Conservation (phyloP, 1,284 basidiomycete genomes). For the Anthracocystis panici-leucophaei region DNA sequence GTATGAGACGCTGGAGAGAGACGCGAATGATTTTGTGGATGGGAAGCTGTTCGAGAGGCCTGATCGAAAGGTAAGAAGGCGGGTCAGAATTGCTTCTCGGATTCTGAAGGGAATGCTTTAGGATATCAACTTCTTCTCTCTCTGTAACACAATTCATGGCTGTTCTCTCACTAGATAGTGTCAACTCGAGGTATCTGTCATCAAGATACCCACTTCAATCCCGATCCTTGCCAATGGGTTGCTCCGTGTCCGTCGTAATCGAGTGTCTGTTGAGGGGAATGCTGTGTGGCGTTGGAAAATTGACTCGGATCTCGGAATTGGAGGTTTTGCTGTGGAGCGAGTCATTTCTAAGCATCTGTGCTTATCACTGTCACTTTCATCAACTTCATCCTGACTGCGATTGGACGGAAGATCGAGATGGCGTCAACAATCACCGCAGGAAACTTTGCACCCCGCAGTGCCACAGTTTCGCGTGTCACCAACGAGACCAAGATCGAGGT, state of each 20-base stretch:
- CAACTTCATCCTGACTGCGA: neutral
- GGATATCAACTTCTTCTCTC: neutral
- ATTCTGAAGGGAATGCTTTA: constrained; percentile 63
- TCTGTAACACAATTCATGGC: neutral
- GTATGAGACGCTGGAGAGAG: constrained; percentile 70
- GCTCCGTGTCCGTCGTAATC: neutral
- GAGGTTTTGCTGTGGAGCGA: constrained; percentile 14
- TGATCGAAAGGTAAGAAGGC: constrained; percentile 78
- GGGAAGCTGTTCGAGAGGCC: constrained; percentile 71
- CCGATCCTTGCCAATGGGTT: neutral
- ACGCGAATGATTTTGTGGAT: constrained; percentile 71
- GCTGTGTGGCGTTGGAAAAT: constrained; percentile 1
- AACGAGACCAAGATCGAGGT: constrained; percentile 92
- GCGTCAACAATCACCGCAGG: constrained; percentile 16
- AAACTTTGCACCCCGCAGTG: constrained; percentile 71
- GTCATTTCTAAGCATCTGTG: constrained; percentile 13
- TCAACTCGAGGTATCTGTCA: neutral
- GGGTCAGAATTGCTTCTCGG: constrained; percentile 68
- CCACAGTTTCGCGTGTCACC: constrained; percentile 85
- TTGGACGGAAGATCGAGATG: constrained; percentile 14
- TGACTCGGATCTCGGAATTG: constrained; percentile 17
- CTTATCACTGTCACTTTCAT: constrained; percentile 14
- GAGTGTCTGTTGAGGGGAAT: neutral
- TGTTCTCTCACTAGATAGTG: neutral
- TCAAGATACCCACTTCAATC: constrained; percentile 21